Conservation (phyloP, 768 basidiomycete species). For the Mycena albidolilacea region DNA sequence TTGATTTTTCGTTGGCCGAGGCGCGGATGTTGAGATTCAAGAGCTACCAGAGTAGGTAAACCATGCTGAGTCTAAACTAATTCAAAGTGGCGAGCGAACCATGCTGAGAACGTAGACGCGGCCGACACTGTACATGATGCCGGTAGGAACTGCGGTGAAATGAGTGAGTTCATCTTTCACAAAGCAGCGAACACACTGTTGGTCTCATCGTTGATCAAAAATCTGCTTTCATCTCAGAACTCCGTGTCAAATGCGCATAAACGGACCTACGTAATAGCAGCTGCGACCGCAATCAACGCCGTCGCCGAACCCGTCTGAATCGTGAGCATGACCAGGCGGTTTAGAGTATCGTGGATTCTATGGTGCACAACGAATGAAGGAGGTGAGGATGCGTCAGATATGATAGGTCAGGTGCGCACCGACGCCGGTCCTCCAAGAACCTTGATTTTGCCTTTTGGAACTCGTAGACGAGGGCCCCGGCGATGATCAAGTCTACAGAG, state of each 20-base stretch:
- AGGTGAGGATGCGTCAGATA: too few species aligned
- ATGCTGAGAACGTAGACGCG: neutral
- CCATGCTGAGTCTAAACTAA: neutral
- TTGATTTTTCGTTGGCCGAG: neutral
- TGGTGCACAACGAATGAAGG: too few species aligned
- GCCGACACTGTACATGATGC: neutral
- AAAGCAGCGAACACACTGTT: neutral
- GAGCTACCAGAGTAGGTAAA: neutral
- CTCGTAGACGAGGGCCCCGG: neutral
- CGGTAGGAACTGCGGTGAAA: neutral
- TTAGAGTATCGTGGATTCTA: too few species aligned
- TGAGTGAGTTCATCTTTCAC: neutral
- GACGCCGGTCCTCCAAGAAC: too few species aligned
- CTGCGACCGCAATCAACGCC: neutral
- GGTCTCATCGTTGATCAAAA: neutral
- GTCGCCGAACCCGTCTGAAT: neutral
- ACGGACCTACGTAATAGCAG: neutral
- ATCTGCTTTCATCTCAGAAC: neutral
- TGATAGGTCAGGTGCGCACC: too few species aligned
- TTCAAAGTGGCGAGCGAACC: neutral
- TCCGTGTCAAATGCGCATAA: neutral
- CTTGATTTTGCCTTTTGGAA: too few species aligned
- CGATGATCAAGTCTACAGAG: constrained; percentile 1
- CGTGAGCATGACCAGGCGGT: neutral
- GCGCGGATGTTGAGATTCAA: neutral